A percentile compares a stretch with the other conserved stretches of the same genome.
These are phyloP conservation scores for Globisporangium sylvaticum DNA, from an alignment of 352 stramenopile species.

Conservation along the genomic window DNA sequence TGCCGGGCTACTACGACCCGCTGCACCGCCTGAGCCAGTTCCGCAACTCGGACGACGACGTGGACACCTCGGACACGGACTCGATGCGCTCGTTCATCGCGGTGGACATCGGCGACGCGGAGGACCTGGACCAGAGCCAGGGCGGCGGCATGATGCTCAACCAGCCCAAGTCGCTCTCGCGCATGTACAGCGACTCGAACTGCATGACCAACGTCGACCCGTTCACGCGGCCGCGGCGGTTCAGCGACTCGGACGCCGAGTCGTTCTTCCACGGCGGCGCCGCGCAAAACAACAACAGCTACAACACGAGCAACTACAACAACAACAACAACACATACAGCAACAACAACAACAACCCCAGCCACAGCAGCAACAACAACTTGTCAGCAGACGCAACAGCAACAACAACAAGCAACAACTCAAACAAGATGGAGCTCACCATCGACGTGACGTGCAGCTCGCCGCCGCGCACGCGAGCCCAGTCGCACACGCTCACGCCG, in stretches of 20 bases:
- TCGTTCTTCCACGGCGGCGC: conserved; percentile 51
- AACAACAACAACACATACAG: neutral
- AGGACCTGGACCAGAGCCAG: conserved; percentile 35
- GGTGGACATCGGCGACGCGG: conserved; percentile 63
- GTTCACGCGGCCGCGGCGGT: conserved; percentile 54
- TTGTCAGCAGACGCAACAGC: conserved; percentile 9
- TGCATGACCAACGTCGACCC: conserved; percentile 34
- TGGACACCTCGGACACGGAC: conserved; percentile 65
- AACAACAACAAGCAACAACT: neutral
- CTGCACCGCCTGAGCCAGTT: conserved; percentile 75
- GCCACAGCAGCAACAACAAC: neutral
- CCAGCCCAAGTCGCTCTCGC: conserved; percentile 54
- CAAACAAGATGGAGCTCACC: conserved; percentile 15
- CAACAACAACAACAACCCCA: neutral
- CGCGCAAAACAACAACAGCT: conserved; percentile 18
- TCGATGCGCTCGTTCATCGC: conserved; percentile 76
- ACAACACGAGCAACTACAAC: conserved; percentile 8
- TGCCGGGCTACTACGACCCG: conserved; percentile 85
- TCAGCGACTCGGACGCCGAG: conserved; percentile 80
- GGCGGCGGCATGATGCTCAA: conserved; percentile 23
- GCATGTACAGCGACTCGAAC: conserved; percentile 74
- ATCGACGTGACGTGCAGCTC: conserved; percentile 14
- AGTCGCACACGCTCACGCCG: conserved; percentile 11
- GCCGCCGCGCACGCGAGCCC: conserved; percentile 11
- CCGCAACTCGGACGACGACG: conserved; percentile 50